These are phyloP conservation scores for Colletotrichum endophyticum DNA, from an alignment of 2,329 filamentous ascomycete species.

Conservation along the genomic window DNA sequence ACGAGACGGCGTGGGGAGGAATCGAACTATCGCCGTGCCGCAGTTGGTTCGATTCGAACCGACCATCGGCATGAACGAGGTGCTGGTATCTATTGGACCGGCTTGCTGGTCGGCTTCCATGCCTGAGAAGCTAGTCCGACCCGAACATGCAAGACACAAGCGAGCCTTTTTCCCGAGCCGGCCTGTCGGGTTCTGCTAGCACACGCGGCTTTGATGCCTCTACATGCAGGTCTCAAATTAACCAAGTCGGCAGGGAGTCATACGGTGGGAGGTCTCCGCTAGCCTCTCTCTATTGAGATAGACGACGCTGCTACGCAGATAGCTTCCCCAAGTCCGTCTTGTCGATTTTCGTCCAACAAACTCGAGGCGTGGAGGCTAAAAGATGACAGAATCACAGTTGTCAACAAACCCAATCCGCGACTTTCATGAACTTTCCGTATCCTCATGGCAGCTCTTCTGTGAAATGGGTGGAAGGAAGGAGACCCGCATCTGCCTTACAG, in stretches of 20 bases:
- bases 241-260: not conserved
- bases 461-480: not conserved
- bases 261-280: not conserved
- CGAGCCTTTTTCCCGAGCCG: not conserved
- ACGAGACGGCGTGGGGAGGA: not conserved
- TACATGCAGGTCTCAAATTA: not conserved
- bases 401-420: rapidly evolving
- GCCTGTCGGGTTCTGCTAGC: not conserved
- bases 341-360: not conserved
- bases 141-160: not conserved
- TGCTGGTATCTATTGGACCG: not conserved
- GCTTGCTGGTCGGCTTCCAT: not conserved
- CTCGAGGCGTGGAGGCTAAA: not conserved
- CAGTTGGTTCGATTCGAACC: not conserved
- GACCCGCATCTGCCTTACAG: not conserved
- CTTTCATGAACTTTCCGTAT: rapidly evolving
- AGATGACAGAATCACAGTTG: rapidly evolving
- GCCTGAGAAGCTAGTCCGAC: not conserved
- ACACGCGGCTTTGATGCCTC: not conserved
- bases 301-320: not conserved
- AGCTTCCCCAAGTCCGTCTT: not conserved
- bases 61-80: not conserved
- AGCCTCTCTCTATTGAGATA: not conserved
- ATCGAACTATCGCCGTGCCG: not conserved
- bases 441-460: not conserved